A percentile compares a stretch with the other conserved stretches of the same genome.
Evolutionary conservation across 805 yeast species (phyloP).

Genomic region (Candida sphagnicola): DNA sequence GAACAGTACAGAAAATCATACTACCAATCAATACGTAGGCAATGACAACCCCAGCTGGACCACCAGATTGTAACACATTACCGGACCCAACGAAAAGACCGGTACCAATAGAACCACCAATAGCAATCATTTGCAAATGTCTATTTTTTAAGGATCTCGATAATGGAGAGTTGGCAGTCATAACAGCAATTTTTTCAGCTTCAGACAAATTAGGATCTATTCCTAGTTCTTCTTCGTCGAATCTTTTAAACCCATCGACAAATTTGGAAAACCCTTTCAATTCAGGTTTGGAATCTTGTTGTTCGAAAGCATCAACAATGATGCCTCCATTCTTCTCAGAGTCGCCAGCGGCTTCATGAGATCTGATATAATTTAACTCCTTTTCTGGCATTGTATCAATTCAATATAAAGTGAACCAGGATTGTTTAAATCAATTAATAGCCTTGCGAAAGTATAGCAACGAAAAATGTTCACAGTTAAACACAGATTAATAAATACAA

Average conservation of each 20-base stretch:
- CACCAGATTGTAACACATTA: constrained; percentile 55
- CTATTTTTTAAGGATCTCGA: constrained; percentile 53
- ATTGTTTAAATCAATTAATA: no score
- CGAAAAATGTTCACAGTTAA: no score
- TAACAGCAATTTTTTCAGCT: constrained; percentile 28
- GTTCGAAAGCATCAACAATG: constrained; percentile 10
- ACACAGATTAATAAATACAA: no score
- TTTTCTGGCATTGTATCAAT: constrained; percentile 33
- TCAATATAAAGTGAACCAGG: no score
- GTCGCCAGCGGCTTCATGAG: constrained; percentile 33
- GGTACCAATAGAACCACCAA: constrained; percentile 82
- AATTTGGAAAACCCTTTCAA: constrained; percentile 19
- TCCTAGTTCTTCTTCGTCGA: constrained; percentile 35
- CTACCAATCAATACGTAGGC: constrained; percentile 55
- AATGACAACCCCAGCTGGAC: constrained; percentile 65
- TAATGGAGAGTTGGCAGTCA: constrained; percentile 47
- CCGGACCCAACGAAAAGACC: constrained; percentile 80
- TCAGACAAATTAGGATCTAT: constrained; percentile 29
- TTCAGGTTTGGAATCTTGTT: constrained; percentile 13
- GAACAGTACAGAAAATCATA: constrained; percentile 55
- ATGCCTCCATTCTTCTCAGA: constrained; percentile 26
- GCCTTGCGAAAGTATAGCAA: no score
- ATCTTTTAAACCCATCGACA: constrained; percentile 27
- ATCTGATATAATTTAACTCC: constrained; percentile 38
- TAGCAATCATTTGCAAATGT: constrained; percentile 77